Base-by-base conservation (phyloP, 208 protist genomes). In the Trypanosoma conorhini region DNA sequence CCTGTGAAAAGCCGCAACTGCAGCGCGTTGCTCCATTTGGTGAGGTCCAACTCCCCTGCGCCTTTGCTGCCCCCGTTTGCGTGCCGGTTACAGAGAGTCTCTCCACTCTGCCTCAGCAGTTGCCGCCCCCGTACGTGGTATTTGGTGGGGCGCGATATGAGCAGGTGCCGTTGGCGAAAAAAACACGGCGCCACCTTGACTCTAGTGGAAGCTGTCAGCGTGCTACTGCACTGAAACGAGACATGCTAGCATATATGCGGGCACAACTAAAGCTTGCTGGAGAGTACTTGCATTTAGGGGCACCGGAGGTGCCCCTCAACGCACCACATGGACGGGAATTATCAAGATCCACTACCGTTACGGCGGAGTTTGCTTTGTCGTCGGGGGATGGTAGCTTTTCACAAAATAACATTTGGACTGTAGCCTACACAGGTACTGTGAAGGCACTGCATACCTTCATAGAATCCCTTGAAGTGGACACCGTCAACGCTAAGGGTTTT, bases 71-170 rank as follows among this genome's bases (percentile, higher is more conserved):
- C 69, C 38, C 21, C 28, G 46, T 58, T 80, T 21, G 38, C 54
- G 63, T 80, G 58, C 67, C 55, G 22, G 44, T 80, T 31, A 66
- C 62, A 59, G 79, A 77, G 17, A 74, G 62, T 59, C 59, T 67
- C 5, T 67, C 50, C 15, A 40, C 52, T 21, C 26, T 62, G 44
- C 85, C 86, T 40, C 30, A 62, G 10, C 85, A 86, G 38, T 67
- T 90, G 26, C 75, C 75, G 0, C 89, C 87, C 3, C 78, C 80
- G 38, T 91, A 84, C 67, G 66, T 95, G 22, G 76, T 95, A 15
- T 95, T 95, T 78, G 89, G 89, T 38, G 89, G 89, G 3, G 89
- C 87, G 24, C 79, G 81, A 66, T 95, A 95, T 77, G 82, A 80
- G 62, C 79, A 75, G 56, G 26, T 67, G 56, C 58, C 65, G 17